phyloP scores from a whole-genome alignment of 805 yeast genomes.

The Candida vaughaniae region DNA sequence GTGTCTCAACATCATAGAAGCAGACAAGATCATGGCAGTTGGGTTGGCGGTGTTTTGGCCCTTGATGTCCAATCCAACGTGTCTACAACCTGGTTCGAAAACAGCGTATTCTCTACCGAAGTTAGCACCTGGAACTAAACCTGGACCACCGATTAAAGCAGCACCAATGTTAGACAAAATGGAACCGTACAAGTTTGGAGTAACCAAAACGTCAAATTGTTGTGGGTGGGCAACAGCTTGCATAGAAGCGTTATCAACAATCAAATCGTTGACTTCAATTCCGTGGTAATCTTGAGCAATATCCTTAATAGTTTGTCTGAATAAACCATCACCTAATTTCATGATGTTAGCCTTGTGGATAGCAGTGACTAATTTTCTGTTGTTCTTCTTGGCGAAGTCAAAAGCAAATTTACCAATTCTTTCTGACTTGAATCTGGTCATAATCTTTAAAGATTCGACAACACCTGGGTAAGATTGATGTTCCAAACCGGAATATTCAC shows the following conservation, averaged over 20 bases:
- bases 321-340: constrained; percentile 98
- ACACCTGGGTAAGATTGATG: constrained; percentile 98
- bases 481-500: constrained; percentile 97
- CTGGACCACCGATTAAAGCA: constrained; percentile 96
- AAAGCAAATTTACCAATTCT: constrained; percentile 97
- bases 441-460: constrained; percentile 93
- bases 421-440: constrained; percentile 92
- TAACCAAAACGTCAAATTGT: constrained; percentile 96
- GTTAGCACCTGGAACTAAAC: constrained; percentile 97
- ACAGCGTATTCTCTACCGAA: constrained; percentile 97
- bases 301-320: constrained; percentile 89
- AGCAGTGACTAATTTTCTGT: constrained; percentile 91
- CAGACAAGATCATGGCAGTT: constrained; percentile 92
- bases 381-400: constrained; percentile 89
- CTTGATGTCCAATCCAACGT: constrained; percentile 94
- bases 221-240: constrained; percentile 98
- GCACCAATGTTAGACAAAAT: constrained; percentile 98
- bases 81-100: constrained; percentile 99
- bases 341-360: constrained; percentile 99
- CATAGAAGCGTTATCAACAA: constrained; percentile 98
- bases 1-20: constrained; percentile 91
- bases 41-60: constrained; percentile 97
- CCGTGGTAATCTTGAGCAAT: constrained; percentile 84
- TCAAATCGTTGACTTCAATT: constrained; percentile 82
- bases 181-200: constrained; percentile 98